Base-by-base conservation (phyloP, 164 flowering plant species). In the Berberis thunbergii region DNA sequence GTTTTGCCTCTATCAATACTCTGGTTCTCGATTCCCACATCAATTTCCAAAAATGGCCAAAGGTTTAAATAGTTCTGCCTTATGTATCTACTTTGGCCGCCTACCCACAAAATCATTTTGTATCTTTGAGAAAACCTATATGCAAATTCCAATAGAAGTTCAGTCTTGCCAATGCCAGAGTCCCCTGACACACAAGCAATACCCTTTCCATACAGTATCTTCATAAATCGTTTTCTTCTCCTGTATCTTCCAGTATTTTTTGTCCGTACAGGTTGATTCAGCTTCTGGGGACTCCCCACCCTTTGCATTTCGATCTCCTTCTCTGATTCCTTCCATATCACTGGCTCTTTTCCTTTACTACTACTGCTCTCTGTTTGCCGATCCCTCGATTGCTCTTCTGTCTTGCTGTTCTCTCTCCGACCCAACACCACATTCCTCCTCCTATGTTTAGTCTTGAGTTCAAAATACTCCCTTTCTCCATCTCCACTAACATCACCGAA, bases 291-390 rank as follows among this genome's bases (percentile, higher is more conserved):
- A 77, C 73, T 60, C 12, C 77, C 82, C 5, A 62, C 54, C 64
- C 76, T 79, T 57, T 81, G 87, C 97, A 94, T 87, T 73, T 94
- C 99, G 45, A 94, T 94, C 68, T 91, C 99, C 78, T 86, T 87
- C 49, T 83, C 93, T 7, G 91, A 86, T 71, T 94, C 99, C 71
- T 80, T 94, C 99, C 99, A 94, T 13, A 85, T 70, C 3, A 88
- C 76, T 54, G 88, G 86, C 61, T 94, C 88, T 81, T 90, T 88
- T 38, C 94, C 94, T 73, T 88, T 90, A 66, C 68, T 64, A 57
- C 70, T 75, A 46, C 75, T 72, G 43, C 59, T 49, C 49, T 76
- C 83, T 42, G 70, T 63, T 48, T 72, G 68, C 26, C 66, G 64
- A 43, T 77, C 79, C 12, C 26, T 26, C 26, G 26, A 26, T 26